Evolutionary conservation across 164 flowering plant genomes (phyloP), one percentile per base, ranked within the genome.

Genomic region (Protea cynaroides): DNA sequence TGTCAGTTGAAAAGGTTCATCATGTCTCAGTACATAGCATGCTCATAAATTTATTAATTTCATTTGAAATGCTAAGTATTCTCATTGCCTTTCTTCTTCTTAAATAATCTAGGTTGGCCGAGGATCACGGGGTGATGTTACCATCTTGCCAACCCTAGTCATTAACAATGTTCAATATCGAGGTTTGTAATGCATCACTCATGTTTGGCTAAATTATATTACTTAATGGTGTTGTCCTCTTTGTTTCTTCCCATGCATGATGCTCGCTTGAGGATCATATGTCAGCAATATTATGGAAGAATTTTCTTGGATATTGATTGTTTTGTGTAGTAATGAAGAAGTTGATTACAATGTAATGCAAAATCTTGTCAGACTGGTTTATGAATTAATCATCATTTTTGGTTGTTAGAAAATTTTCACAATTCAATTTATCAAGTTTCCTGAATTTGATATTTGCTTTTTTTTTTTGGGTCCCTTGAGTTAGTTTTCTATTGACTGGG

Each of bases 101-200:
- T 63, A 25, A 21, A 49, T 25, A 56, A 59, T 61, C 52, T 63
- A 92, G 98, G 79, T 88, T 73, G 98, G 98, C 6, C 75, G 72
- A 70, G 98, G 96, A 71, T 74, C 88, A 62, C 96, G 95, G 53
- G 91, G 98, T 12, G 98, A 92, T 72, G 86, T 92, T 63, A 86
- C 98, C 67, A 92, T 92, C 75, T 82, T 92, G 80, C 98, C 98
- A 47, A 92, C 98, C 23, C 71, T 92, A 70, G 89, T 92, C 46
- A 79, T 92, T 55, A 92, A 92, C 59, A 70, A 88, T 65, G 86
- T 78, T n/a, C 98, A 92, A 63, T 92, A 90, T 76, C 80, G 98
- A 86, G 98, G 98, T 89, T 70, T 54, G 82, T 74, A 62, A 40
- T 34, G 19, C 29, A 19, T 37, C 36, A 13, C 22, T 9, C 8